These are phyloP conservation scores for Inosperma sp. DNA, from an alignment of 768 basidiomycete genomes.

Conservation along the genomic window DNA sequence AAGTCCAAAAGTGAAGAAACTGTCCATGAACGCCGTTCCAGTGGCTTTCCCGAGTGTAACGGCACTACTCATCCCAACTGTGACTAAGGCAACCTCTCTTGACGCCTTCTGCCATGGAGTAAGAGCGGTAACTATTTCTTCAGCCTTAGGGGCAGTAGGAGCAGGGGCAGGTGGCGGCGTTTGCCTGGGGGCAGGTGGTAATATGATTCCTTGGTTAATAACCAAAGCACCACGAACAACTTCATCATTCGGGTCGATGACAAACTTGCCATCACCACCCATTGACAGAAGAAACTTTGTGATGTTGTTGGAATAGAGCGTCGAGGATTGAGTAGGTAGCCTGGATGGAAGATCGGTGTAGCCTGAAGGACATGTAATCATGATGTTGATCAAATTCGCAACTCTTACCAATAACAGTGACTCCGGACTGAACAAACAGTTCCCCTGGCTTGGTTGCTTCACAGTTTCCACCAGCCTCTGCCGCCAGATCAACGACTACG, in stretches of 20 bases:
- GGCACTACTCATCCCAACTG: constrained; percentile 69
- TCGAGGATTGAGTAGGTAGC: constrained; percentile 84
- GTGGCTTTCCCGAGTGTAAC: constrained; percentile 77
- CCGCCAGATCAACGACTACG: constrained; percentile 81
- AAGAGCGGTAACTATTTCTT: constrained; percentile 52
- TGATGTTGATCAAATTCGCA: neutral
- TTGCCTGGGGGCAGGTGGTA: constrained; percentile 65
- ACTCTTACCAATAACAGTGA: constrained; percentile 70
- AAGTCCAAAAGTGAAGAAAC: constrained; percentile 84
- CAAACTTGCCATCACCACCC: constrained; percentile 56
- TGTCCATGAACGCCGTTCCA: constrained; percentile 80
- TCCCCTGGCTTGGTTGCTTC: constrained; percentile 78
- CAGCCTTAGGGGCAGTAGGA: constrained; percentile 42
- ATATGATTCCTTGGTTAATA: constrained; percentile 57
- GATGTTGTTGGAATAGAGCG: constrained; percentile 88
- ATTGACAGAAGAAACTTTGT: constrained; percentile 85
- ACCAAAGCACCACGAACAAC: constrained; percentile 80
- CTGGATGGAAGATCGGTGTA: constrained; percentile 86
- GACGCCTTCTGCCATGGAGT: constrained; percentile 84
- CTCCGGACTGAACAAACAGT: constrained; percentile 61
- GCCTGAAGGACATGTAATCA: constrained; percentile 37
- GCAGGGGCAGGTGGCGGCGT: constrained; percentile 55
- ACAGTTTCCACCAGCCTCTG: constrained; percentile 89
- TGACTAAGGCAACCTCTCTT: constrained; percentile 68
- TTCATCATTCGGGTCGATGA: constrained; percentile 73